Conservation (phyloP, 139 green algal species). For the Penium margaritaceum region DNA sequence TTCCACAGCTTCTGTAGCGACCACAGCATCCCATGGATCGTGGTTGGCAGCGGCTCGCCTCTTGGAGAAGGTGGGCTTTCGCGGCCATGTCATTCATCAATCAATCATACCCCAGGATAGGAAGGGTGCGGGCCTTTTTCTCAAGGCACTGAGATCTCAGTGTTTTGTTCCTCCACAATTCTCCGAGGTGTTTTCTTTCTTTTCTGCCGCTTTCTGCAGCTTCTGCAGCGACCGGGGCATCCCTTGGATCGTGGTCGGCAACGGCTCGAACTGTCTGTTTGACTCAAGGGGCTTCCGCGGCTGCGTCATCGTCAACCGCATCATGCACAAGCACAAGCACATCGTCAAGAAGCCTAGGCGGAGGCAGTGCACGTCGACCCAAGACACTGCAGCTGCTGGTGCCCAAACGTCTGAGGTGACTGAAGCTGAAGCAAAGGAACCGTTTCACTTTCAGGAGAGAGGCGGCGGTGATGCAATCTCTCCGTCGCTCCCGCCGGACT, state of each 20-base stretch:
- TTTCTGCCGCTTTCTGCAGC: slow-evolving; percentile 28
- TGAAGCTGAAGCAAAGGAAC: no score
- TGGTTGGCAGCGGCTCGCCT: no score
- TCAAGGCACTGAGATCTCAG: no score
- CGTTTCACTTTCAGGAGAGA: no score
- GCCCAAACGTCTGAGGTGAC: background rate
- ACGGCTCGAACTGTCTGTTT: no score
- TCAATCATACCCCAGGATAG: slow-evolving; percentile 22
- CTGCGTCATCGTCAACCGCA: slow-evolving; percentile 50
- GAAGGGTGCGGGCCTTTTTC: no score
- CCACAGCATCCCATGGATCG: slow-evolving; percentile 15
- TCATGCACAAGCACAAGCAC: slow-evolving; percentile 23
- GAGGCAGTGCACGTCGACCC: no score
- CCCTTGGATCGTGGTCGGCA: slow-evolving; percentile 29
- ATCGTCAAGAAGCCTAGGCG: no score
- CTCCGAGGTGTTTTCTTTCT: no score
- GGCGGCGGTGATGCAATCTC: no score
- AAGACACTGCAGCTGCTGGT: background rate
- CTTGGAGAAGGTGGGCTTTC: slow-evolving; percentile 53
- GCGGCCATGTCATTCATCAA: slow-evolving; percentile 51
- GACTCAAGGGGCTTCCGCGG: slow-evolving; percentile 52
- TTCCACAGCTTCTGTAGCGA: slow-evolving; percentile 34
- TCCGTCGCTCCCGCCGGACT: no score
- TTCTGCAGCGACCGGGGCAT: slow-evolving; percentile 35
- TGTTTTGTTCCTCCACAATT: no score